Percentiles rank a stretch among this genome's conserved stretches.
phyloP scores from a whole-genome alignment of 805 yeast species.

The Monosporozyma solicola region DNA sequence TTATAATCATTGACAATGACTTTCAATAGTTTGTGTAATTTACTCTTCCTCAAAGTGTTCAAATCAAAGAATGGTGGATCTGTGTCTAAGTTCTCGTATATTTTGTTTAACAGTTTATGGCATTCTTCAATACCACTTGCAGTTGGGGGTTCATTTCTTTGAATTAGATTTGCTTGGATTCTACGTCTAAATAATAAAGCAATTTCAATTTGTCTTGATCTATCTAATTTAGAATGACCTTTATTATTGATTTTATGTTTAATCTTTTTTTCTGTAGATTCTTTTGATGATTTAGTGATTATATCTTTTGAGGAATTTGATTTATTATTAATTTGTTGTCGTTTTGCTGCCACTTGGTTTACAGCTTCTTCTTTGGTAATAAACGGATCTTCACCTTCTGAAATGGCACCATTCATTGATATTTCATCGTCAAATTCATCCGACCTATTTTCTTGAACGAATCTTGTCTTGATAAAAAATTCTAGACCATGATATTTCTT shows the following conservation, averaged over 20 bases:
- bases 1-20: constrained; percentile 21
- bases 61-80: constrained; percentile 27
- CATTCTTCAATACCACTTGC: constrained; percentile 19
- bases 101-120: constrained; percentile 21
- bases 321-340: not conserved
- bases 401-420: constrained; percentile 9
- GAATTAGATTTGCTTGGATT: constrained; percentile 26
- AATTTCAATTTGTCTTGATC: constrained; percentile 21
- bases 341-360: not conserved
- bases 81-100: constrained; percentile 17
- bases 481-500: constrained; percentile 15
- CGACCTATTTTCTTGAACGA: constrained; percentile 19
- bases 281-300: not conserved
- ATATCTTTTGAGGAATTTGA: not conserved
- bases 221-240: constrained; percentile 16
- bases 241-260: constrained; percentile 1
- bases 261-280: not conserved
- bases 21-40: constrained; percentile 26
- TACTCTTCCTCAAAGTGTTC: constrained; percentile 22
- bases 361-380: constrained; percentile 7
- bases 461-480: constrained; percentile 18
- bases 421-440: constrained; percentile 14
- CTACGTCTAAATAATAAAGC: constrained; percentile 24
- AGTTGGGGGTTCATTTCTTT: constrained; percentile 24
- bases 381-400: constrained; percentile 26